Conservation (phyloP, 2,329 filamentous ascomycete genomes). For the Penicillium sp. region DNA sequence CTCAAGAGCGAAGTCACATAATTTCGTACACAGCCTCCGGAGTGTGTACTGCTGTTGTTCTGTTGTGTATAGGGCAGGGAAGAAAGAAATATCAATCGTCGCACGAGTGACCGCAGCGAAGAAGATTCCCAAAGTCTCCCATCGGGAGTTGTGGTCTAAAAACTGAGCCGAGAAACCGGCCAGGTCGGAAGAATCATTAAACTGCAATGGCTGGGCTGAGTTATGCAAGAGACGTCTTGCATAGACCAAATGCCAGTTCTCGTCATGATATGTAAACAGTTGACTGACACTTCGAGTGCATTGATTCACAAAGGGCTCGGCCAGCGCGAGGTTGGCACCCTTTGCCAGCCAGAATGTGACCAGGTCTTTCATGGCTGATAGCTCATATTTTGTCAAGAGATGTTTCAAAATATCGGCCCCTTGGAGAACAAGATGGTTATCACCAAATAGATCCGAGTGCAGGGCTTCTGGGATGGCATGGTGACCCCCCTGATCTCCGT, state of each 20-base stretch:
- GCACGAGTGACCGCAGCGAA: constrained; percentile 39
- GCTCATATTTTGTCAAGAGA: constrained; percentile 20
- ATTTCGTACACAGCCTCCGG: constrained; percentile 26
- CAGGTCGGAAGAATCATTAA: constrained; percentile 16
- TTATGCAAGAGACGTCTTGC: constrained; percentile 24
- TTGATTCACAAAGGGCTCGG: constrained; percentile 26
- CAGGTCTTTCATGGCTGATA: constrained; percentile 28
- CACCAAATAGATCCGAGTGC: constrained; percentile 18
- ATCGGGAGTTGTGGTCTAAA: constrained; percentile 33
- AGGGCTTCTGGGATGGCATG: constrained; percentile 6
- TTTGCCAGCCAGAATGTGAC: constrained; percentile 28
- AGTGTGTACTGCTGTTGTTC: constrained; percentile 29
- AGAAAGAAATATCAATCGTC: constrained; percentile 35
- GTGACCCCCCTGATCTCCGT: constrained; percentile 17
- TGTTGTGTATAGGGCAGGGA: constrained; percentile 31
- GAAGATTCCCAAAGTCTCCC: constrained; percentile 45
- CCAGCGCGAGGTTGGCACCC: constrained; percentile 28
- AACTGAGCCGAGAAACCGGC: constrained; percentile 26
- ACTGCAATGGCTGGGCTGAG: constrained; percentile 20
- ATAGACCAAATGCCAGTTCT: constrained; percentile 27
- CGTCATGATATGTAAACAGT: constrained; percentile 24
- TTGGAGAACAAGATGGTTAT: constrained; percentile 26
- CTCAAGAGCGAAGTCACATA: constrained; percentile 41
- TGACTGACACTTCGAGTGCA: constrained; percentile 26
- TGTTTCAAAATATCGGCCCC: constrained; percentile 29